Percentiles rank a stretch among this genome's conserved stretches.
phyloP scores from a whole-genome alignment of 2,329 filamentous ascomycete genomes.

The Orbilia quercus region DNA sequence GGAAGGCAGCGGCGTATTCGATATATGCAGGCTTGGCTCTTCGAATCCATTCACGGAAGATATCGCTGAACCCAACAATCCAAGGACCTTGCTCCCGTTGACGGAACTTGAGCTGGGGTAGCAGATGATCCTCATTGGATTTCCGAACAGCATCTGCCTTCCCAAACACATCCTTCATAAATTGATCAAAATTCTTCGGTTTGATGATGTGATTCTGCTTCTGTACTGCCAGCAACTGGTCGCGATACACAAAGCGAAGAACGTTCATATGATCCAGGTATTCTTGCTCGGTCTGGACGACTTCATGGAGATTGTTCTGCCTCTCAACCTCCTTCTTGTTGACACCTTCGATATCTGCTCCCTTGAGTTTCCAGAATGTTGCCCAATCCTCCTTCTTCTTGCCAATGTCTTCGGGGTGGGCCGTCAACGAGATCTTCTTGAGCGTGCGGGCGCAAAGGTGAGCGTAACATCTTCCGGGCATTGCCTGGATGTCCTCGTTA shows the following conservation, averaged over 20 bases:
- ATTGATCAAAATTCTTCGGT: constrained; percentile 80
- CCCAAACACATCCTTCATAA: constrained; percentile 87
- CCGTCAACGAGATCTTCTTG: constrained; percentile 90
- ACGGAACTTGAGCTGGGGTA: constrained; percentile 94
- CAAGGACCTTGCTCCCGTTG: constrained; percentile 97
- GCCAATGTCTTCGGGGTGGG: constrained; percentile 75
- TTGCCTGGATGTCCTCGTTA: constrained; percentile 65
- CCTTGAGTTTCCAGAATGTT: constrained; percentile 84
- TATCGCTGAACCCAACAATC: constrained; percentile 92
- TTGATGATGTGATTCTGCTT: constrained; percentile 71
- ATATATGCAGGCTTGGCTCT: constrained; percentile 90
- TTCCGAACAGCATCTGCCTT: constrained; percentile 87
- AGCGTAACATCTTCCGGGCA: constrained; percentile 85
- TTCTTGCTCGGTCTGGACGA: constrained; percentile 89
- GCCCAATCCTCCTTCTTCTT: constrained; percentile 85
- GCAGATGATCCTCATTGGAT: constrained; percentile 90
- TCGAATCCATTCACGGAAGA: constrained; percentile 97
- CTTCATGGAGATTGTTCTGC: constrained; percentile 94
- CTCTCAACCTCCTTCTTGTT: constrained; percentile 89
- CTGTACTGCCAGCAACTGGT: constrained; percentile 73
- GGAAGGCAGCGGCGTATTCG: constrained; percentile 89
- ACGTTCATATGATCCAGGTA: constrained; percentile 92
- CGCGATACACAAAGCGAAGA: constrained; percentile 83
- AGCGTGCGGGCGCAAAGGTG: constrained; percentile 92
- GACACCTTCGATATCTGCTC: constrained; percentile 76